Conservation (phyloP, 140 eudicot genomes). For the Eryngium alpinum region DNA sequence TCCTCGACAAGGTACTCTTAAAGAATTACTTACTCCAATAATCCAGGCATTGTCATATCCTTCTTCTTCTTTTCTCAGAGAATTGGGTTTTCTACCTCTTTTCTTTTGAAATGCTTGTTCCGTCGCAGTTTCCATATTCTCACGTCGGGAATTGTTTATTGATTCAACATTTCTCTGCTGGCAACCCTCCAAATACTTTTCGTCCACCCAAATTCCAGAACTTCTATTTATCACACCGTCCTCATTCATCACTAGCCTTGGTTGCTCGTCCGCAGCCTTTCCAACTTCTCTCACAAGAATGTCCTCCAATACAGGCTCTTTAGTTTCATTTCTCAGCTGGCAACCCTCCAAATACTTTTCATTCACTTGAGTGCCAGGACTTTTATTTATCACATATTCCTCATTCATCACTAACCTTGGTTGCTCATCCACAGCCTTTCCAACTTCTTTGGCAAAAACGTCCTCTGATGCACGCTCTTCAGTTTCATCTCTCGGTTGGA, state of each 20-base stretch:
- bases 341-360: constrained; percentile 18
- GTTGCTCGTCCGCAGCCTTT: not conserved
- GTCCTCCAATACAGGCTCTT: too few relatives aligned
- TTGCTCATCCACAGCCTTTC: not conserved
- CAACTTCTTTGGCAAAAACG: not conserved
- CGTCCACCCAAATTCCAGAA: constrained; percentile 20
- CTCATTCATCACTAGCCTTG: constrained; percentile 17
- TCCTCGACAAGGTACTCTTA: not conserved
- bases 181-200: constrained; percentile 15
- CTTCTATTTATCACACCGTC: constrained; percentile 12
- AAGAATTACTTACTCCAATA: constrained; percentile 11
- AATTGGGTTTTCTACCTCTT: constrained; percentile 28
- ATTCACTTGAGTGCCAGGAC: constrained; percentile 16
- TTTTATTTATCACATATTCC: constrained; percentile 13
- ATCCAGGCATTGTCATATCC: constrained; percentile 21
- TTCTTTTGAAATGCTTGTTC: constrained; percentile 17
- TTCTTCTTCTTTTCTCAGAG: constrained; percentile 23
- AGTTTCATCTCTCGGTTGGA: constrained; percentile 14
- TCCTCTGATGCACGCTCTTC: not conserved
- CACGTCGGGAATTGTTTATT: constrained; percentile 5
- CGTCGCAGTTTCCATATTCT: not conserved
- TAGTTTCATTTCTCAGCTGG: constrained; percentile 19
- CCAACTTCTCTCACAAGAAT: not conserved
- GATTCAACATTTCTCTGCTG: constrained; percentile 11
- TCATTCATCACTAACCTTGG: constrained; percentile 16